Base-by-base conservation (phyloP, 805 yeast genomes). In the Spathaspora boniae region DNA sequence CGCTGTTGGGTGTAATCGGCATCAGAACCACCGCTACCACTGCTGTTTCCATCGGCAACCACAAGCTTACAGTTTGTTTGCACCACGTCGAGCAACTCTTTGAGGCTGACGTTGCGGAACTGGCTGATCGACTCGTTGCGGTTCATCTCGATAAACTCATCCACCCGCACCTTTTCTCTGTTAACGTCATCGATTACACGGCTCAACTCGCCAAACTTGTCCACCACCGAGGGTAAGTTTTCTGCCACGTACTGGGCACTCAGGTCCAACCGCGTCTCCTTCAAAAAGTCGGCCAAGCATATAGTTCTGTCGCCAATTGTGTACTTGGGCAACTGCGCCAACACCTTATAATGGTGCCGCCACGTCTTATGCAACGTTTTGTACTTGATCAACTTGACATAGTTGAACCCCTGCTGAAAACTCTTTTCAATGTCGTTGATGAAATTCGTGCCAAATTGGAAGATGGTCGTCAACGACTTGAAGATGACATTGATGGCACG, bases 391-490 rank as follows among this genome's bases (percentile, higher is more conserved):
- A 69, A 49, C 34, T 56, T 57, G 20, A 66, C 48, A 36, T 61
- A 54, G 35, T 56, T 59, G 37, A 46, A 65, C 44, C 55, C 65
- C 55, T 29, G 66, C 52, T 38, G 62, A 48, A 71, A 73, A 16
- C 56, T 57, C 40, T 69, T 71, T 37, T 72, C 75, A 2, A 71
- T 68, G n/a, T 74, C 78, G 31, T 51, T 54, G 20, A 73, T 63
- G 49, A 73, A 76, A 27, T 66, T 59, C 17, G 72, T 65, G 31
- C 70, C 63, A 48, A 76, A 77, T 42, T 72, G 74, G 36, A 67
- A 62, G 4, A 76, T 68, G 11, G 72, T 65, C 34, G 59, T 65
- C 17, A 77, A 51, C 18, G 77, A 61, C 36, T 65, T 65, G 48
- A 77, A 67, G 16, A 76, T 60, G 5, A 54, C 53, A 23, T 60